Conservation (phyloP, 257 asterid genomes). For the Jasminum sambac region DNA sequence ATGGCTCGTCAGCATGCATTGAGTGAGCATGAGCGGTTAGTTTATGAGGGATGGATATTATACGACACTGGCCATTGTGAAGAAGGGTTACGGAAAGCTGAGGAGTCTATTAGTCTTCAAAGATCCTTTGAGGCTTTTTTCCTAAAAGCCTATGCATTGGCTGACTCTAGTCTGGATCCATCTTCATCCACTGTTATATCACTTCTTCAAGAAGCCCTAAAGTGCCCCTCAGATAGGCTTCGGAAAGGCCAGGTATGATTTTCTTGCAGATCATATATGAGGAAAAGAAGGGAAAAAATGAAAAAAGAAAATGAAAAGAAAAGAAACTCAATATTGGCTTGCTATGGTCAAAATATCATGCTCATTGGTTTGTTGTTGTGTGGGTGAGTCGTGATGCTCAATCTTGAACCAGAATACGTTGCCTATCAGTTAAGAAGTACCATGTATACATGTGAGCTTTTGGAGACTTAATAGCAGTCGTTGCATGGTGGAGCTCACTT, state of each 20-base stretch:
- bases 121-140: slow-evolving; percentile 99
- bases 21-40: slow-evolving; percentile 82
- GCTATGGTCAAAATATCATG: not conserved
- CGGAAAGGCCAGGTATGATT: slow-evolving; percentile 94
- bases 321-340: not conserved
- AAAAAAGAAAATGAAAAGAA: not conserved
- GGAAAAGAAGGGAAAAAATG: not conserved
- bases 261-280: not conserved
- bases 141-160: slow-evolving; percentile 97
- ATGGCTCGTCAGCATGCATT: slow-evolving; percentile 91
- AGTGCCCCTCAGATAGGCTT: slow-evolving; percentile 97
- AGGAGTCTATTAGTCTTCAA: slow-evolving; percentile 83
- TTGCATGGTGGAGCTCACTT: not conserved
- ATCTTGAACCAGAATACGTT: not conserved
- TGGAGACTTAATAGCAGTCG: not conserved
- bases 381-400: slow-evolving; percentile 4
- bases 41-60: slow-evolving; percentile 97
- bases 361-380: slow-evolving; percentile 1
- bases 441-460: not conserved
- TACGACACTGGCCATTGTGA: slow-evolving; percentile 96
- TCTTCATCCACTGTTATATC: slow-evolving; percentile 85
- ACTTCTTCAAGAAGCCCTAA: slow-evolving; percentile 95
- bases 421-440: not conserved
- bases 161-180: slow-evolving; percentile 90
- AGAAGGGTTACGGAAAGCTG: slow-evolving; percentile 92